A percentile compares a stretch with the other conserved stretches of the same genome.
These are phyloP conservation scores for Carpinus fangiana DNA, from an alignment of 306 rosid species.

Conservation along the genomic window DNA sequence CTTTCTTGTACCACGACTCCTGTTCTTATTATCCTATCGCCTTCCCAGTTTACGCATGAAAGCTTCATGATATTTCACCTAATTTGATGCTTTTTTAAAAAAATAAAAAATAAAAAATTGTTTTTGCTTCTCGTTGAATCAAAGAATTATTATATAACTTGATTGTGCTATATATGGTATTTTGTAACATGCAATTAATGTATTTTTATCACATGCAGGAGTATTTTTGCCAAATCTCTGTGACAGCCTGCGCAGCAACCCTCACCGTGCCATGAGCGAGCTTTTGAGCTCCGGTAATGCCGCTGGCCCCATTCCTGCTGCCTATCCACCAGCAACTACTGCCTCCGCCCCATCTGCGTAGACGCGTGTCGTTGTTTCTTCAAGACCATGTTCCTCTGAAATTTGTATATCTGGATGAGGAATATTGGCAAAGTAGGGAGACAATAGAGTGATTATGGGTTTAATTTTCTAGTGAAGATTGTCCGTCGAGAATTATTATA, in stretches of 20 bases:
- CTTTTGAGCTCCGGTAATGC: slow-evolving; percentile 70
- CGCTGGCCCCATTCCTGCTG: slow-evolving; percentile 41
- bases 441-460: not conserved
- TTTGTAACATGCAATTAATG: not conserved
- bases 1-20: not conserved
- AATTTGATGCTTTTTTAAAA: not conserved
- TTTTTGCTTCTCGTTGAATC: slow-evolving; percentile 26
- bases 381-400: not conserved
- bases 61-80: slow-evolving; percentile 4
- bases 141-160: not conserved
- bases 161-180: too few relatives aligned
- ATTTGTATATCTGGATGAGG: not conserved
- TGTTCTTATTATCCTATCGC: slow-evolving; percentile 19
- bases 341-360: slow-evolving; percentile 25
- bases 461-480: not conserved
- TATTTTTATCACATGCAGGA: slow-evolving; percentile 38
- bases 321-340: not conserved
- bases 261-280: slow-evolving; percentile 64
- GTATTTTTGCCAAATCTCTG: slow-evolving; percentile 72
- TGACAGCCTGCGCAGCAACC: slow-evolving; percentile 51
- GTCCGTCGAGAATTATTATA: not conserved
- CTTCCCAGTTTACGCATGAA: not conserved
- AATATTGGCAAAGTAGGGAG: not conserved
- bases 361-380: not conserved
- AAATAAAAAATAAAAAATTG: too few relatives aligned